Percentiles rank a stretch among this genome's conserved stretches.
Conservation (phyloP, 1,284 basidiomycete genomes). For the Leccinum solheimii region DNA sequence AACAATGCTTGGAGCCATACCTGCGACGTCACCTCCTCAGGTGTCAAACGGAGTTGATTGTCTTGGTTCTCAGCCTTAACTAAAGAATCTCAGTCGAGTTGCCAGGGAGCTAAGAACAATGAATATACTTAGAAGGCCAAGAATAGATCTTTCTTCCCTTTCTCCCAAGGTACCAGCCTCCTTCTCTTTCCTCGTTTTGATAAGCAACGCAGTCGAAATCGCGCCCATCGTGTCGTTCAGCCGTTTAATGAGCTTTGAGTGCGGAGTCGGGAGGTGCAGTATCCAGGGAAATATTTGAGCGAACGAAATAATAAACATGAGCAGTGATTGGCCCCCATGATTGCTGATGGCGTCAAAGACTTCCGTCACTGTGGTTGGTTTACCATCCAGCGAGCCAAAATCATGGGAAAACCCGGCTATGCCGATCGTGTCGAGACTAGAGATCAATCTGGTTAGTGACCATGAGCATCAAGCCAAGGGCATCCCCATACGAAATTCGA, state of each 20-base stretch:
- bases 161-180: constrained; percentile 32
- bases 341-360: constrained; percentile 45
- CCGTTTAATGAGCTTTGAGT: constrained; percentile 36
- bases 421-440: constrained; percentile 58
- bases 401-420: constrained; percentile 63
- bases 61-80: constrained; percentile 20
- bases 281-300: constrained; percentile 46
- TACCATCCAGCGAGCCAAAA: constrained; percentile 53
- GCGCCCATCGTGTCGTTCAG: constrained; percentile 43
- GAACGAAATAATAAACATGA: constrained; percentile 41
- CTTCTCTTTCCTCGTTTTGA: constrained; percentile 43
- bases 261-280: constrained; percentile 43
- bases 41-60: constrained; percentile 14
- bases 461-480: constrained; percentile 12
- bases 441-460: constrained; percentile 25
- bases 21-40: constrained; percentile 24
- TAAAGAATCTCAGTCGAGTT: constrained; percentile 1
- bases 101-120: neutral
- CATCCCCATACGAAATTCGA: constrained; percentile 42
- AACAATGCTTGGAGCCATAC: constrained; percentile 3
- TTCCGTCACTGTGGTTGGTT: constrained; percentile 44
- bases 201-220: constrained; percentile 50
- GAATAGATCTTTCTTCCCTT: constrained; percentile 49
- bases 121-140: constrained; percentile 31
- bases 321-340: constrained; percentile 20